phyloP scores from a whole-genome alignment of 2,329 filamentous ascomycete genomes.

The Aspergillus uvarum region DNA sequence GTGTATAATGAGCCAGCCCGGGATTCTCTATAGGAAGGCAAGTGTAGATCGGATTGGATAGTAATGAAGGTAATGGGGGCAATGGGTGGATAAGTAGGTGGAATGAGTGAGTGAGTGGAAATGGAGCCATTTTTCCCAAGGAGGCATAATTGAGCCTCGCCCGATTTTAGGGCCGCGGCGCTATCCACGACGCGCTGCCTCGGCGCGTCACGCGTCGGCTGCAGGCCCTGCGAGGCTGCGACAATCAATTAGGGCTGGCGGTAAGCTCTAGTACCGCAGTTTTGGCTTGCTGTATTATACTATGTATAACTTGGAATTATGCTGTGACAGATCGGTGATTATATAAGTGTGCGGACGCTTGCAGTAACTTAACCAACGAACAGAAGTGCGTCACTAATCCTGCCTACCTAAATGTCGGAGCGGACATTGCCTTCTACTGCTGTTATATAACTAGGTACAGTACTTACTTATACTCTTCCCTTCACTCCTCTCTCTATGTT shows the following conservation, averaged over 20 bases:
- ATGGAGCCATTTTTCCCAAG: constrained; percentile 14
- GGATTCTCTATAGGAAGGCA: not conserved
- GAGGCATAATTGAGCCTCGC: constrained; percentile 21
- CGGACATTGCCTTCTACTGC: not conserved
- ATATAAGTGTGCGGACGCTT: no score
- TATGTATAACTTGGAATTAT: no score
- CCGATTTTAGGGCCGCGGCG: constrained; percentile 7
- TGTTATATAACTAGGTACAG: not conserved
- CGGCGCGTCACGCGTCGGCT: constrained; percentile 13
- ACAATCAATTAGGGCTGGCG: no score
- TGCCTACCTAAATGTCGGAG: not conserved
- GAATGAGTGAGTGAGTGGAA: not conserved
- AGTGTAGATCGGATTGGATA: not conserved
- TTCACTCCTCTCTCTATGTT: no score
- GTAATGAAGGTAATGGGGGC: no score
- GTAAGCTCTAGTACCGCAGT: no score
- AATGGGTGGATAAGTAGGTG: not conserved
- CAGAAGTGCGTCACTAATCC: constrained; percentile 5
- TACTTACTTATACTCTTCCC: no score
- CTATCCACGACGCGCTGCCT: constrained; percentile 11
- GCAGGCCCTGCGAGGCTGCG: not conserved
- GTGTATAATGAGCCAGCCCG: not conserved
- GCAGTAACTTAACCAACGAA: not conserved
- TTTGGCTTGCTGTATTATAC: no score
- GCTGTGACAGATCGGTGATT: no score